phyloP scores from a whole-genome alignment of 2,329 filamentous ascomycete species.

The Salinomyces thailandicus region DNA sequence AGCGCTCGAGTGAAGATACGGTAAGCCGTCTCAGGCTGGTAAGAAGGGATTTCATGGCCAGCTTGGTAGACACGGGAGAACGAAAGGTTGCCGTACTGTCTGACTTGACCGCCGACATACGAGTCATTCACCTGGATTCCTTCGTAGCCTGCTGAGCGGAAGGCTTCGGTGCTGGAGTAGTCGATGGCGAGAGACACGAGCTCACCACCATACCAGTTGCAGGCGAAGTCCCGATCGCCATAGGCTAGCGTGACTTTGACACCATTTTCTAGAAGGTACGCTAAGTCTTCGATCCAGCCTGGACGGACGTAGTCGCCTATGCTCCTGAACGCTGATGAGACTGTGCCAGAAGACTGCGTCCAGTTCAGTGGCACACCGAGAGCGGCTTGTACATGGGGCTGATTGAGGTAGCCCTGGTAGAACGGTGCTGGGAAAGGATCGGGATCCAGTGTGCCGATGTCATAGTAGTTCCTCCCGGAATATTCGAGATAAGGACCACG shows the following conservation, averaged over 20 bases:
- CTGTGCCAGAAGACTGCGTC: conserved; percentile 23
- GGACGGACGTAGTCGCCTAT: conserved; percentile 51
- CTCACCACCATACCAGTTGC: conserved; percentile 18
- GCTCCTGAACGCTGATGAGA: not conserved
- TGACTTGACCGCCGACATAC: conserved; percentile 26
- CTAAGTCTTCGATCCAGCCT: conserved; percentile 39
- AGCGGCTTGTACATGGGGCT: conserved; percentile 44
- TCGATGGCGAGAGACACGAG: conserved; percentile 26
- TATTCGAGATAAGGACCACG: conserved; percentile 35
- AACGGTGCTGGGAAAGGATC: conserved; percentile 32
- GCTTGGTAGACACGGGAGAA: conserved; percentile 27
- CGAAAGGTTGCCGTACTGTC: conserved; percentile 22
- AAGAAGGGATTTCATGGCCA: conserved; percentile 36
- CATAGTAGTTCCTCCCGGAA: conserved; percentile 44
- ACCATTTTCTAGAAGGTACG: conserved; percentile 31
- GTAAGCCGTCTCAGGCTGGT: conserved; percentile 40
- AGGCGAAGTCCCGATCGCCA: conserved; percentile 27
- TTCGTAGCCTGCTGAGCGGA: conserved; percentile 21
- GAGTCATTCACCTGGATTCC: conserved; percentile 24
- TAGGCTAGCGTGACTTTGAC: conserved; percentile 34
- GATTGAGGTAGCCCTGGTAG: conserved; percentile 46
- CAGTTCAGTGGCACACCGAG: conserved; percentile 51
- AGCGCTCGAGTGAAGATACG: conserved; percentile 39
- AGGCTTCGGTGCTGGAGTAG: conserved; percentile 26
- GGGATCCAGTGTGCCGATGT: conserved; percentile 41